Base-by-base conservation (phyloP, 2,329 filamentous ascomycete species). In the Aspergillus tamarii region DNA sequence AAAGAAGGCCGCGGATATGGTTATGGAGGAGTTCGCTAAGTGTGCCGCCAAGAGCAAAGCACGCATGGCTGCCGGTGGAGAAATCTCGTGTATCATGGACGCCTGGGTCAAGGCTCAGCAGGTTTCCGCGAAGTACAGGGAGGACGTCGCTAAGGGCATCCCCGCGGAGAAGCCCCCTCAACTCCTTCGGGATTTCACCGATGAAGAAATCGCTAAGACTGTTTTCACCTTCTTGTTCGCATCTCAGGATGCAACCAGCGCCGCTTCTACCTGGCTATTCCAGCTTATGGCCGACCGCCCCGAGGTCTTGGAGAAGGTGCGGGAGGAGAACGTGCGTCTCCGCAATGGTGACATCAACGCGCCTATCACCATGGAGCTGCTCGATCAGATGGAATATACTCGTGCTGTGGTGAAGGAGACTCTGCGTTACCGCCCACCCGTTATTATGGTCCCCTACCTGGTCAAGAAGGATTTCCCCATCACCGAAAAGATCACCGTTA, bases 181-280 rank as follows among this genome's bases (percentile, higher is more conserved):
- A 70, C 77, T 96, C 32, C 86, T 98, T 61, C 92, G 94, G 75
- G 89, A 92, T 71, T 98, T 97, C 80, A 89, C 86, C 79, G 92
- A 98, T 77, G 91, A 90, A 73, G 94, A 98, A 80, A 97, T 98
- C 74, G 87, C 92, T 62, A 92, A 95, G 84, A 97, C 94, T 28
- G 78, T 98, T 74, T 97, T 97, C 82, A 96, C 94, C 57, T 97
- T 98, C 84, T 85, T 98, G 66, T 98, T 98, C 80, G 94, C 95
- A 65, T 97, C 94, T 4, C 95, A 98, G 81, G 95, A 99, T 78
- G 95, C 95, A 69, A 97, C 95, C 66, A 95, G 91, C 81, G 96
- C 92, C 74, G 94, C 95, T 66, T 89, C 87, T 73, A 97, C 94
- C 59, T 98, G 95, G 93, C 82, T 98, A 68, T 97, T 97, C 85